Evolutionary conservation across 1,284 basidiomycete genomes (phyloP).

Genomic region (Moesziomyces sp.): DNA sequence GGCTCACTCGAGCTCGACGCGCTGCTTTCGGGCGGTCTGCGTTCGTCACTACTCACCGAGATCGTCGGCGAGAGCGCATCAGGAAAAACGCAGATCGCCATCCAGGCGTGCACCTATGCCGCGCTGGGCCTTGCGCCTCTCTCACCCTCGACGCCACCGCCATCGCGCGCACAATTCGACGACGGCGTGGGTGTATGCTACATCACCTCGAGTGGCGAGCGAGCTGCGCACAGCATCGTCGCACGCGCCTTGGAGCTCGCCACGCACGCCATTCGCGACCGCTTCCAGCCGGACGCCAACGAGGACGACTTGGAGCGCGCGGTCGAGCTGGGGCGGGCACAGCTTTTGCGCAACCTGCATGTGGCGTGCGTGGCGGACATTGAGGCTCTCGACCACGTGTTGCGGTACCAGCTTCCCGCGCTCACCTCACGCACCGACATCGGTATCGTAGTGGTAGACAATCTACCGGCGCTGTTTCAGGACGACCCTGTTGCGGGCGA

Average conservation of each 20-base stretch:
- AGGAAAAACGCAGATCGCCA: slow-evolving; percentile 58
- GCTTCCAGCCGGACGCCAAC: slow-evolving; percentile 1
- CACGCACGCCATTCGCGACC: slow-evolving; percentile 10
- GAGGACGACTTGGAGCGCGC: slow-evolving; percentile 9
- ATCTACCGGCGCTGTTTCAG: slow-evolving; percentile 55
- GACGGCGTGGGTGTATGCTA: slow-evolving; percentile 18
- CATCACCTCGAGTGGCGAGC: slow-evolving; percentile 41
- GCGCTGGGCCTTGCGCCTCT: slow-evolving; percentile 37
- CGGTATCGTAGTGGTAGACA: slow-evolving; percentile 51
- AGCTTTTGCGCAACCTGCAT: slow-evolving; percentile 32
- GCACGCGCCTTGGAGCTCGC: slow-evolving; percentile 24
- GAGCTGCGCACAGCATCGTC: slow-evolving; percentile 31
- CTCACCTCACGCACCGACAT: slow-evolving; percentile 22
- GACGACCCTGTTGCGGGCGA: slow-evolving; percentile 39
- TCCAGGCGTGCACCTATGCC: slow-evolving; percentile 48
- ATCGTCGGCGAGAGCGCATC: slow-evolving; percentile 59
- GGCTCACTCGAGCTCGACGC: slow-evolving; percentile 43
- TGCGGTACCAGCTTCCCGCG: slow-evolving; percentile 55
- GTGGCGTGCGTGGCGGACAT: slow-evolving; percentile 40
- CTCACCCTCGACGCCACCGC: neutral
- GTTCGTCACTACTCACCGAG: slow-evolving; percentile 44
- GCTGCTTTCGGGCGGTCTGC: slow-evolving; percentile 46
- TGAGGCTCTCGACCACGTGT: slow-evolving; percentile 48
- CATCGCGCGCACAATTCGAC: neutral
- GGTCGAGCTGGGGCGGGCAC: slow-evolving; percentile 18